Evolutionary conservation across 2,329 filamentous ascomycete genomes (phyloP).

Genomic region (Mollisia scopiformis): DNA sequence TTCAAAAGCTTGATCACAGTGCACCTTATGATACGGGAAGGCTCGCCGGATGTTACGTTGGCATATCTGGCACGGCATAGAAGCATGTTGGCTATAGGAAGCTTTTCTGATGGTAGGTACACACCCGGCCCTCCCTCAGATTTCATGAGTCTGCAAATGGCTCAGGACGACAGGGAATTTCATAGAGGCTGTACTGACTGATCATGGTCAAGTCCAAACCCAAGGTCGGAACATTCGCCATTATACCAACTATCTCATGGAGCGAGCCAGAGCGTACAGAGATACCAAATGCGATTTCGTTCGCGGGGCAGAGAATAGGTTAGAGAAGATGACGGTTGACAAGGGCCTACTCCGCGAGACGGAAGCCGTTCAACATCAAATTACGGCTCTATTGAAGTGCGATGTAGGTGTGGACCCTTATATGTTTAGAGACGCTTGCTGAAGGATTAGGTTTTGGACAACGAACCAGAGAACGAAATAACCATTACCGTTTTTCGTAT

Average conservation of each 20-base stretch:
- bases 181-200: constrained; percentile 41
- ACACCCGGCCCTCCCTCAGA: background rate
- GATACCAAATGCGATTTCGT: constrained; percentile 92
- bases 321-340: constrained; percentile 86
- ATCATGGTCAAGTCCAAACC: constrained; percentile 70
- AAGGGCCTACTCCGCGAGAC: constrained; percentile 93
- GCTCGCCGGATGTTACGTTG: constrained; percentile 85
- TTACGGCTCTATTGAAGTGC: constrained; percentile 83
- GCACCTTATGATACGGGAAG: constrained; percentile 97
- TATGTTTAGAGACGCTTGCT: constrained; percentile 13
- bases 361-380: constrained; percentile 86
- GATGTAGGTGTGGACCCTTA: constrained; percentile 65
- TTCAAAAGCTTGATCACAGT: constrained; percentile 97
- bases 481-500: constrained; percentile 91
- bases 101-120: constrained; percentile 84
- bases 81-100: constrained; percentile 82
- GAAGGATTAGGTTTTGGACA: constrained; percentile 70
- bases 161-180: constrained; percentile 24
- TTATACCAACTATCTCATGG: constrained; percentile 84
- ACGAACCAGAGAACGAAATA: constrained; percentile 94
- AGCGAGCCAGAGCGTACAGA: constrained; percentile 80
- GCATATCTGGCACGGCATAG: constrained; percentile 82
- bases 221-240: constrained; percentile 94
- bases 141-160: background rate
- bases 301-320: constrained; percentile 74